Percentiles rank a stretch among this genome's conserved stretches.
These are phyloP conservation scores for Lodderomyces margitis DNA, from an alignment of 1,139 yeast species.

Conservation along the genomic window DNA sequence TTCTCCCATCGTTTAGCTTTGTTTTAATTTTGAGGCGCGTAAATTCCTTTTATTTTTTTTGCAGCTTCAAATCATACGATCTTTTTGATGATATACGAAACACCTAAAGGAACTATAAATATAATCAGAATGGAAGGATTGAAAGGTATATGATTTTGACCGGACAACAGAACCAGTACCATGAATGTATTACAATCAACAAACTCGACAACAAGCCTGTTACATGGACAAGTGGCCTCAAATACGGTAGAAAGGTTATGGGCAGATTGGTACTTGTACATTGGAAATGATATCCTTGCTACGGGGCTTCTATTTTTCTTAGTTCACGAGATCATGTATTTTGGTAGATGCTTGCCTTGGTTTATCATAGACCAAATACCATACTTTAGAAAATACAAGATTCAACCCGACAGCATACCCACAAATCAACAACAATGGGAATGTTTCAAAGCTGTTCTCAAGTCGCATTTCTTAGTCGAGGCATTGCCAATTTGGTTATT, in stretches of 20 bases:
- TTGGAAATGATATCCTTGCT: slow-evolving; percentile 75
- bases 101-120: background rate
- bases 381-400: slow-evolving; percentile 72
- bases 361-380: slow-evolving; percentile 73
- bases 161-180: background rate
- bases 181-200: background rate
- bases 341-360: slow-evolving; percentile 87
- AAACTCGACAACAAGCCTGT: background rate
- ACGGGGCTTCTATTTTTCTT: slow-evolving; percentile 76
- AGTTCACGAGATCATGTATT: slow-evolving; percentile 78
- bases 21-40: background rate
- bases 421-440: slow-evolving; percentile 83
- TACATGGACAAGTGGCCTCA: background rate
- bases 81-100: background rate
- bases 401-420: slow-evolving; percentile 79
- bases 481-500: slow-evolving; percentile 95
- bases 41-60: background rate
- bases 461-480: slow-evolving; percentile 86
- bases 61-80: slow-evolving; percentile 2
- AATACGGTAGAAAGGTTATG: slow-evolving; percentile 53
- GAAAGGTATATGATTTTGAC: no score
- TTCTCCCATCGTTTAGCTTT: background rate
- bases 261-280: slow-evolving; percentile 76
- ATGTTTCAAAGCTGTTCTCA: slow-evolving; percentile 78
- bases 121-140: background rate